Conservation (phyloP, 2,329 filamentous ascomycete species). For the Aspergillus sp. region DNA sequence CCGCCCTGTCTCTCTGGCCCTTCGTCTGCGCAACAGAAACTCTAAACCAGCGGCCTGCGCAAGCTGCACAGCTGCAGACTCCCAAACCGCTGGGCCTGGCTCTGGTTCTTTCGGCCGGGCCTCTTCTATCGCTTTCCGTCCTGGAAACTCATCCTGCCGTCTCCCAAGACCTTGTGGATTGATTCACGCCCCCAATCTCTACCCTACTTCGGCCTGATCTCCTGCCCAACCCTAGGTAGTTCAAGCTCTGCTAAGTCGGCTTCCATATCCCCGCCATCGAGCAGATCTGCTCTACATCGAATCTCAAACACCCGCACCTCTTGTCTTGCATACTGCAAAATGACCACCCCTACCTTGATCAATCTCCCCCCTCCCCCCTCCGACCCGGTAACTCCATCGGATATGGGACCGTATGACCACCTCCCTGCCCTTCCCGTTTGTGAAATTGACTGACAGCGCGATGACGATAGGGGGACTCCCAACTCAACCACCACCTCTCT, state of each 20-base stretch:
- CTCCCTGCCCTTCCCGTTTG: constrained; percentile 4
- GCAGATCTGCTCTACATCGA: background rate
- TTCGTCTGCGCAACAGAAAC: background rate
- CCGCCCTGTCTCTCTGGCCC: background rate
- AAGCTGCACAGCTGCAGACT: background rate
- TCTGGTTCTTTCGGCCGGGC: too few relatives aligned
- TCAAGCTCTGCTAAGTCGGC: background rate
- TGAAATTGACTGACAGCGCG: constrained; percentile 19
- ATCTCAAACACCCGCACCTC: background rate
- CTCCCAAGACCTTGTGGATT: background rate
- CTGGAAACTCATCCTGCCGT: background rate
- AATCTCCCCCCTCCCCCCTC: constrained; percentile 81
- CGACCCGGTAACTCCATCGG: constrained; percentile 81
- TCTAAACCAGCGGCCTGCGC: too few relatives aligned
- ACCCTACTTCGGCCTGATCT: constrained; percentile 2
- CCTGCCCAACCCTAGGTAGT: constrained; percentile 2
- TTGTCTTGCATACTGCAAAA: constrained; percentile 12
- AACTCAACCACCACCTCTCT: constrained; percentile 91
- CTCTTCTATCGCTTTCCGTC: background rate
- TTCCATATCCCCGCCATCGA: background rate
- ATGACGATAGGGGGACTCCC: constrained; percentile 70
- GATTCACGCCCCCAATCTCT: background rate
- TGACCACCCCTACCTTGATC: constrained; percentile 67
- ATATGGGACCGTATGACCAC: constrained; percentile 72
- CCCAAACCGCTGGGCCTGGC: too few relatives aligned